Evolutionary conservation across 371 early-diverging fungal species (phyloP).

Genomic region (Actinomucor elegans): DNA sequence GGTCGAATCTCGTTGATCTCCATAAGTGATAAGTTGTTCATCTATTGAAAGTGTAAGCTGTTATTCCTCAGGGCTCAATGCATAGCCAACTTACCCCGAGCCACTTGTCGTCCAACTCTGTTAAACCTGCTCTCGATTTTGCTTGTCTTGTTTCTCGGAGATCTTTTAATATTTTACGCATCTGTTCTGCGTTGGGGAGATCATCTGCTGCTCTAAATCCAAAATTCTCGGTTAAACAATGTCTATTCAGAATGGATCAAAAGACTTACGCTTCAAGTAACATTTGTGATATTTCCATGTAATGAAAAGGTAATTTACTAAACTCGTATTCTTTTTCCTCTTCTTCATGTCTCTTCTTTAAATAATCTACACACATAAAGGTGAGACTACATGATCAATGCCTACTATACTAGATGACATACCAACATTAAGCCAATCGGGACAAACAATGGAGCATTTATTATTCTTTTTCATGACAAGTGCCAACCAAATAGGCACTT

Average conservation of each 20-base stretch:
- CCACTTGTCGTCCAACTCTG: constrained; percentile 62
- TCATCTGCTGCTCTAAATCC: constrained; percentile 75
- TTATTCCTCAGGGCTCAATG: too few species aligned
- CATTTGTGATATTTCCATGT: constrained; percentile 79
- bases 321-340: constrained; percentile 64
- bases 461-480: constrained; percentile 78
- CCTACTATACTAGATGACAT: too few species aligned
- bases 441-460: constrained; percentile 81
- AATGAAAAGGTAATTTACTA: constrained; percentile 75
- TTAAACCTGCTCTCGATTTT: constrained; percentile 76
- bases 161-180: constrained; percentile 77
- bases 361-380: constrained; percentile 43
- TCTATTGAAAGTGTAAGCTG: constrained; percentile 26
- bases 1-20: constrained; percentile 92
- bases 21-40: constrained; percentile 81
- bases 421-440: constrained; percentile 70
- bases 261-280: constrained; percentile 68
- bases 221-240: not conserved
- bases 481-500: constrained; percentile 90
- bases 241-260: not conserved
- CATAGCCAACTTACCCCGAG: constrained; percentile 56
- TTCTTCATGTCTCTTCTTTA: constrained; percentile 59
- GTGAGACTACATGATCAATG: not conserved
- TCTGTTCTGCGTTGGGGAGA: constrained; percentile 67
- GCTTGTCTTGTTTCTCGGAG: constrained; percentile 81